Conservation (phyloP, 768 basidiomycete species). For the Tricholoma saponaceum region DNA sequence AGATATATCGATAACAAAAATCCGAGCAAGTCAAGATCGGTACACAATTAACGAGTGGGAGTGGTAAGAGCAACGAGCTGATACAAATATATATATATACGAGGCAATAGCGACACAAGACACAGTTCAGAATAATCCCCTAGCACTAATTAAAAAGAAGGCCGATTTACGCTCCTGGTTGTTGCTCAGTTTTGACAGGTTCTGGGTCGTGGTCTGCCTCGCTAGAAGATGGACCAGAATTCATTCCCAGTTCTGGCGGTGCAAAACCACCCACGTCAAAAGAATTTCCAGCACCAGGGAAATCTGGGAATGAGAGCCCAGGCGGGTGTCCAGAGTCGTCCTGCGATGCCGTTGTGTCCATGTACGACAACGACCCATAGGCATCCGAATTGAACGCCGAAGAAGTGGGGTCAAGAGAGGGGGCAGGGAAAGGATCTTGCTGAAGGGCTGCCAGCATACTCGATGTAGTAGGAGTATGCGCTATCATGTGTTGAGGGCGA, state of each 20-base stretch:
- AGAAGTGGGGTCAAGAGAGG: conserved; percentile 61
- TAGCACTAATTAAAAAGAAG: conserved; percentile 8
- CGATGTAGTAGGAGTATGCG: conserved; percentile 81
- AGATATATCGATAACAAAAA: conserved; percentile 36
- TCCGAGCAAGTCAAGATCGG: conserved; percentile 22
- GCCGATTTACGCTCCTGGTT: conserved; percentile 27
- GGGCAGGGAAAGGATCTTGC: conserved; percentile 64
- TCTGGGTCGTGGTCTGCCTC: conserved; percentile 65
- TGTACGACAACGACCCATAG: conserved; percentile 69
- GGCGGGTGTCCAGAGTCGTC: conserved; percentile 66
- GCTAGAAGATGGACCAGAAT: conserved; percentile 45
- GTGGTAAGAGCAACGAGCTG: conserved; percentile 19
- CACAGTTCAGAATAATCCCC: conserved; percentile 12
- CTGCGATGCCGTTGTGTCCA: conserved; percentile 64
- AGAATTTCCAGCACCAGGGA: conserved; percentile 50
- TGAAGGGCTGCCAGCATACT: conserved; percentile 90
- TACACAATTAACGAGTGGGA: conserved; percentile 40
- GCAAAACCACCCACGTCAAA: conserved; percentile 73
- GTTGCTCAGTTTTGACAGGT: conserved; percentile 62
- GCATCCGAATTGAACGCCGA: conserved; percentile 64
- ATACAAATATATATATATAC: conserved; percentile 17
- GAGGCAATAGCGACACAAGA: conserved; percentile 11
- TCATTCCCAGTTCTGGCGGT: conserved; percentile 63
- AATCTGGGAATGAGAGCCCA: conserved; percentile 71
- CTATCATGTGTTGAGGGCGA: conserved; percentile 62